Evolutionary conservation across 805 yeast genomes (phyloP).

Genomic region (Pichia gijzeniarum): DNA sequence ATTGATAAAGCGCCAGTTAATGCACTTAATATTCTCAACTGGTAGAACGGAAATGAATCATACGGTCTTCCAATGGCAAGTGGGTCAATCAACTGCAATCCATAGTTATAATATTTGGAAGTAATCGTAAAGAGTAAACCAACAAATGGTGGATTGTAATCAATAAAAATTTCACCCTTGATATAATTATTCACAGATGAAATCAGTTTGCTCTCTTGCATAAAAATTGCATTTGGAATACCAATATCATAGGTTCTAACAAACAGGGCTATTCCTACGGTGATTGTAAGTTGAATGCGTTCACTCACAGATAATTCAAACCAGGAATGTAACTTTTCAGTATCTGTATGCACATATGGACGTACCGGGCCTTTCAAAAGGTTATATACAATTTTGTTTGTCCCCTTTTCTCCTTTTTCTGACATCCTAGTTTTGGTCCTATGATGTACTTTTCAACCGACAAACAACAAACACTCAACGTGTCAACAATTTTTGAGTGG

Average conservation of each 20-base stretch:
- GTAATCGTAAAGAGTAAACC: constrained; percentile 65
- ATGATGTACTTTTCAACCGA: neutral
- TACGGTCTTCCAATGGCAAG: neutral
- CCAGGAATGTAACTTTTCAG: neutral
- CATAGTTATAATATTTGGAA: constrained; percentile 51
- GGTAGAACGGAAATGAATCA: constrained; percentile 45
- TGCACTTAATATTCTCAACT: constrained; percentile 54
- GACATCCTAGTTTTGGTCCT: neutral
- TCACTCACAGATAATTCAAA: constrained; percentile 3
- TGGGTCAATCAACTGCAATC: constrained; percentile 21
- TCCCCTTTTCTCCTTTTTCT: neutral
- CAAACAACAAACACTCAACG: too few relatives aligned
- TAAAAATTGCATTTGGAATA: constrained; percentile 72
- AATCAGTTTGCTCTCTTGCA: constrained; percentile 73
- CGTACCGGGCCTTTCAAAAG: constrained; percentile 10
- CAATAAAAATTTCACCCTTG: constrained; percentile 59
- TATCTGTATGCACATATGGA: constrained; percentile 4
- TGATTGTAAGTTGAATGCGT: constrained; percentile 14
- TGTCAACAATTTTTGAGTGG: too few relatives aligned
- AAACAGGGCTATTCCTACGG: constrained; percentile 34
- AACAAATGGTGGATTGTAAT: constrained; percentile 76
- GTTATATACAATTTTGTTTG: neutral
- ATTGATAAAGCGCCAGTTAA: constrained; percentile 48
- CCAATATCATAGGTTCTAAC: constrained; percentile 56
- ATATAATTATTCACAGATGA: constrained; percentile 61